A percentile compares a stretch with the other conserved stretches of the same genome.
Evolutionary conservation across 1,284 basidiomycete species (phyloP).

Genomic region (Ustilago esculenta): DNA sequence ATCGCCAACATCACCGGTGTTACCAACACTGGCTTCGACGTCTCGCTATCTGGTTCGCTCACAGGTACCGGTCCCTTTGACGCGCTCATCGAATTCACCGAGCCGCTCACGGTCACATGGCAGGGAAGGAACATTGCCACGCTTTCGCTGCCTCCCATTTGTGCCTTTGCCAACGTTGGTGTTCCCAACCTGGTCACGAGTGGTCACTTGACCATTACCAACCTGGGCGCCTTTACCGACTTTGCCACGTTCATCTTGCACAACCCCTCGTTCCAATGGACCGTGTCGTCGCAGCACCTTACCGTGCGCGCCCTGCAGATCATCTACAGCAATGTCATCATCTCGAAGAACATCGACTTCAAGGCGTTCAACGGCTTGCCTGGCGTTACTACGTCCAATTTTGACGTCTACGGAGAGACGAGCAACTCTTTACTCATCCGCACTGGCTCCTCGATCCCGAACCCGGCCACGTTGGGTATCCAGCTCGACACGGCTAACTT

Average conservation of each 20-base stretch:
- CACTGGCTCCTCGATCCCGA: constrained; percentile 76
- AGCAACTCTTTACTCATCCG: constrained; percentile 78
- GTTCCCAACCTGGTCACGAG: constrained; percentile 74
- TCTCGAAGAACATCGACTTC: constrained; percentile 76
- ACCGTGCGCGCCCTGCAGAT: constrained; percentile 76
- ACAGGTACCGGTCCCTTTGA: constrained; percentile 69
- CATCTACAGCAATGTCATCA: constrained; percentile 75
- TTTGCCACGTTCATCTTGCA: constrained; percentile 78
- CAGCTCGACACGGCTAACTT: constrained; percentile 78
- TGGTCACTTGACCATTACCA: constrained; percentile 64
- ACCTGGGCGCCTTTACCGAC: constrained; percentile 71
- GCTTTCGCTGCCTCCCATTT: constrained; percentile 76
- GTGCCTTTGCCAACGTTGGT: constrained; percentile 76
- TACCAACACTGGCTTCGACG: constrained; percentile 53
- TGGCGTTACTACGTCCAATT: constrained; percentile 74
- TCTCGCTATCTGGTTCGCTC: constrained; percentile 67
- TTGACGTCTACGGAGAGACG: constrained; percentile 72
- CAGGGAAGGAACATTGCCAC: constrained; percentile 76
- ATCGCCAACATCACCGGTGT: constrained; percentile 75
- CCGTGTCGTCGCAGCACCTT: constrained; percentile 74
- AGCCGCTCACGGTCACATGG: constrained; percentile 73
- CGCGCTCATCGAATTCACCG: constrained; percentile 69
- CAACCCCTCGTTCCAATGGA: constrained; percentile 77
- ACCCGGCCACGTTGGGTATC: constrained; percentile 76
- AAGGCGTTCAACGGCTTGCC: constrained; percentile 78